Evolutionary conservation across 495 filamentous ascomycete genomes (phyloP).

Genomic region (Aspergillus hancockii): DNA sequence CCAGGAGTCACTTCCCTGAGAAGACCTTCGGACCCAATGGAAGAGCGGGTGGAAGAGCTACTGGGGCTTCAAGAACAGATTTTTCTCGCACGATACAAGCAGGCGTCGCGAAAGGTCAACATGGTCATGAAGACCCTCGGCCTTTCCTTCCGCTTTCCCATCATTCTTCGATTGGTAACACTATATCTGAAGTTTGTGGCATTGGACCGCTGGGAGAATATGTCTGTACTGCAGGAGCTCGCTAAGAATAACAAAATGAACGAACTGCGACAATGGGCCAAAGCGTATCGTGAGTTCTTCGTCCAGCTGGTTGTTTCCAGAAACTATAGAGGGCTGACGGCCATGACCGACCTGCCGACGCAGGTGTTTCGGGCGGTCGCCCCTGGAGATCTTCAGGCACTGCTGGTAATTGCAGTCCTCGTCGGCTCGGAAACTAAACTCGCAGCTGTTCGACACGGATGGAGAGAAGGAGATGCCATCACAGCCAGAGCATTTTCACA

Average conservation of each 20-base stretch:
- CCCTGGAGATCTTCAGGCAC: slow-evolving; percentile 26
- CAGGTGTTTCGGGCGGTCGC: slow-evolving; percentile 26
- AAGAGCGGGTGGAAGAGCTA: slow-evolving; percentile 27
- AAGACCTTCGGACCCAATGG: slow-evolving; percentile 23
- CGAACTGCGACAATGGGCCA: slow-evolving; percentile 31
- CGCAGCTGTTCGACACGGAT: slow-evolving; percentile 26
- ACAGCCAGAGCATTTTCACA: slow-evolving; percentile 24
- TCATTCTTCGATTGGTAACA: slow-evolving; percentile 23
- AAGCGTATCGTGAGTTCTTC: slow-evolving; percentile 22
- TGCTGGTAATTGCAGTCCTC: slow-evolving; percentile 25
- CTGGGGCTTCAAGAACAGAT: slow-evolving; percentile 27
- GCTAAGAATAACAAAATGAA: slow-evolving; percentile 27
- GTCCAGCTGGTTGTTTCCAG: slow-evolving; percentile 22
- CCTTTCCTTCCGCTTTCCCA: slow-evolving; percentile 25
- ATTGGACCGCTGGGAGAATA: slow-evolving; percentile 28
- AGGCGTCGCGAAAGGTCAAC: slow-evolving; percentile 22
- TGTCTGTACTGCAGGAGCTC: slow-evolving; percentile 35
- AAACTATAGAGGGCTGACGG: slow-evolving; percentile 20
- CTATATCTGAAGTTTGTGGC: slow-evolving; percentile 27
- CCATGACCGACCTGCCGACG: slow-evolving; percentile 26
- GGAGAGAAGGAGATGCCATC: slow-evolving; percentile 30
- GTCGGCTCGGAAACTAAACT: slow-evolving; percentile 24
- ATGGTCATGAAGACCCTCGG: slow-evolving; percentile 24
- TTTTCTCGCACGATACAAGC: slow-evolving; percentile 21
- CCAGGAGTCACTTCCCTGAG: slow-evolving; percentile 23